A percentile compares a stretch with the other conserved stretches of the same genome.
Evolutionary conservation across 345 rosid genomes (phyloP).

Genomic region (Abelmoschus esculentus): DNA sequence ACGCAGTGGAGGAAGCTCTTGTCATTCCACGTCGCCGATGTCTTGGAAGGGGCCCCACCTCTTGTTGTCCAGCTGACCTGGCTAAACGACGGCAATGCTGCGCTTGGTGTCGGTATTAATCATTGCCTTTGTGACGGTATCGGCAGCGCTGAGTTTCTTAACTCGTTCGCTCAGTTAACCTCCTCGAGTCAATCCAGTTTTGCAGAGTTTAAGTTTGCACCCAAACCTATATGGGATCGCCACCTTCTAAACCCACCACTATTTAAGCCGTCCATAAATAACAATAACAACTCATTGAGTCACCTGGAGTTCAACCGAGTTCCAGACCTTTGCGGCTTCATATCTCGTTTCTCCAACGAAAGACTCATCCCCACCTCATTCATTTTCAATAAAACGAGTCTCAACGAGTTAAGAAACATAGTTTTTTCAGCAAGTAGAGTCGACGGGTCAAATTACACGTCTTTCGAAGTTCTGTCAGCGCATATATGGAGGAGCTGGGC

Average conservation of each 20-base stretch:
- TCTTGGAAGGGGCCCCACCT: slow-evolving; percentile 59
- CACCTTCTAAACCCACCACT: slow-evolving; percentile 41
- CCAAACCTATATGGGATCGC: slow-evolving; percentile 71
- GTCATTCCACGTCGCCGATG: slow-evolving; percentile 52
- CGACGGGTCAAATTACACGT: slow-evolving; percentile 34
- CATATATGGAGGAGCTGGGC: slow-evolving; percentile 92
- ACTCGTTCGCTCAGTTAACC: slow-evolving; percentile 46
- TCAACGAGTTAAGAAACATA: slow-evolving; percentile 43
- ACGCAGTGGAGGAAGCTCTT: slow-evolving; percentile 65
- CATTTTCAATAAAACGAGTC: slow-evolving; percentile 29
- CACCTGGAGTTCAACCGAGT: slow-evolving; percentile 56
- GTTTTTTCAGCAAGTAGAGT: slow-evolving; percentile 27
- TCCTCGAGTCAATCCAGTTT: slow-evolving; percentile 2
- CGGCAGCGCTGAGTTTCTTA: slow-evolving; percentile 67
- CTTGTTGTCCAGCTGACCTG: slow-evolving; percentile 86
- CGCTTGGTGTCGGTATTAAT: slow-evolving; percentile 58
- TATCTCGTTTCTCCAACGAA: slow-evolving; percentile 47
- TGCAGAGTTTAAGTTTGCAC: not conserved
- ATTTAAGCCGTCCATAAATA: not conserved
- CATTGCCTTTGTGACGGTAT: slow-evolving; percentile 73
- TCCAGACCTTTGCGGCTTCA: slow-evolving; percentile 54
- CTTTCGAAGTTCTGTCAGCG: slow-evolving; percentile 71
- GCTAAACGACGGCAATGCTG: slow-evolving; percentile 64
- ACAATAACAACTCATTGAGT: slow-evolving; percentile 16
- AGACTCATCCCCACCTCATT: slow-evolving; percentile 53